phyloP scores from a whole-genome alignment of 1,139 yeast species.

The Suhomyces bokatorum region DNA sequence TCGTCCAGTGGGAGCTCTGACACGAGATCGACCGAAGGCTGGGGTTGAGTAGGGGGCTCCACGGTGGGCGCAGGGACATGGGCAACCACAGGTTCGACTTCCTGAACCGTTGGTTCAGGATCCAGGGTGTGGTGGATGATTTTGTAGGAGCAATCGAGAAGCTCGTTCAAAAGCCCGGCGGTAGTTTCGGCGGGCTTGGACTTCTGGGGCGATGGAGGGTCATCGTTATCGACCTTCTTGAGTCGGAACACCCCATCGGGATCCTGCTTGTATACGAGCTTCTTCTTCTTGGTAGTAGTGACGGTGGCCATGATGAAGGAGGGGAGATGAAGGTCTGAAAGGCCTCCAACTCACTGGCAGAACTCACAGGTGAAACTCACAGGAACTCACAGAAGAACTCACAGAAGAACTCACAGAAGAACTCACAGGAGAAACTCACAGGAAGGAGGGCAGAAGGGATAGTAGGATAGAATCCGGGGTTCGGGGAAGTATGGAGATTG shows the following conservation, averaged over 20 bases:
- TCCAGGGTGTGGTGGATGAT: constrained; percentile 5
- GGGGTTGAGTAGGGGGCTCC: background rate
- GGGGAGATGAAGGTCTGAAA: background rate
- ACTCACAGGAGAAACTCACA: too few relatives aligned
- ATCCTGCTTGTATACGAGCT: constrained; percentile 41
- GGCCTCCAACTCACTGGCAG: too few relatives aligned
- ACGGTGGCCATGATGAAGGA: constrained; percentile 14
- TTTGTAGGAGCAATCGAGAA: constrained; percentile 17
- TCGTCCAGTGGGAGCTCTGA: background rate
- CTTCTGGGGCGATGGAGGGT: constrained; percentile 10
- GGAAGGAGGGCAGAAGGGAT: too few relatives aligned
- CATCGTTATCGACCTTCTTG: constrained; percentile 26
- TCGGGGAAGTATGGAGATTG: too few relatives aligned
- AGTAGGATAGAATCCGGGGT: too few relatives aligned
- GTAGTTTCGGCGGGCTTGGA: constrained; percentile 1
- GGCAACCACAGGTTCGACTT: background rate
- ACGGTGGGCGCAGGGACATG: background rate
- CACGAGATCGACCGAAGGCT: constrained; percentile 1
- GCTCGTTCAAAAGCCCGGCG: constrained; percentile 24
- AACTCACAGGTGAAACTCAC: too few relatives aligned
- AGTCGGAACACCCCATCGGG: constrained; percentile 46
- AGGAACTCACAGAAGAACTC: too few relatives aligned
- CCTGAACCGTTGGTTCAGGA: background rate
- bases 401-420: too few relatives aligned
- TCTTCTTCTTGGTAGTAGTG: constrained; percentile 24